Percentiles rank a stretch among this genome's conserved stretches.
These are phyloP conservation scores for Sarocladium strictum DNA, from an alignment of 2,329 filamentous ascomycete species.

Conservation along the genomic window DNA sequence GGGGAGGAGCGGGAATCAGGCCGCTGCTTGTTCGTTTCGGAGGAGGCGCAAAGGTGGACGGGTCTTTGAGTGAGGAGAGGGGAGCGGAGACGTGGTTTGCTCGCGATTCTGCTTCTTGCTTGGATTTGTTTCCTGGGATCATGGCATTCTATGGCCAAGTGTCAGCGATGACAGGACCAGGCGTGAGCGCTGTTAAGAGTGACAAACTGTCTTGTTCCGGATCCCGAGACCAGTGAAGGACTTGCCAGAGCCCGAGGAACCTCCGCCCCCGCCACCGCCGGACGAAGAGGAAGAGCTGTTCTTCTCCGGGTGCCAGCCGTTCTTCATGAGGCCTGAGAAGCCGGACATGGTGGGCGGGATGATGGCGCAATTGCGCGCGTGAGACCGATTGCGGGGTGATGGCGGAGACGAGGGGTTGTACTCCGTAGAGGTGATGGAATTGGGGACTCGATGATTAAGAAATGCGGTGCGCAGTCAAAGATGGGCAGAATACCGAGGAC, in stretches of 20 bases:
- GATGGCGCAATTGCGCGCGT: not conserved
- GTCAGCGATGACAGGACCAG: conserved; percentile 1
- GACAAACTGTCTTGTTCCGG: conserved; percentile 41
- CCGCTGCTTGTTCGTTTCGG: conserved; percentile 53
- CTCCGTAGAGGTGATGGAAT: not conserved
- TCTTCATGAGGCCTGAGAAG: conserved; percentile 33
- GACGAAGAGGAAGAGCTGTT: conserved; percentile 6
- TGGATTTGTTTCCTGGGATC: conserved; percentile 34
- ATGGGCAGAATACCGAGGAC: too few relatives aligned
- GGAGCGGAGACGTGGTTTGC: conserved; percentile 47
- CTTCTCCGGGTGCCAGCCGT: conserved; percentile 48
- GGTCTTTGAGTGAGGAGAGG: conserved; percentile 67
- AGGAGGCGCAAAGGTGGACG: conserved; percentile 71
- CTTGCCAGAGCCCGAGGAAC: conserved; percentile 13
- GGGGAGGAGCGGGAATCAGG: conserved; percentile 21
- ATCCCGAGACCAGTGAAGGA: conserved; percentile 24
- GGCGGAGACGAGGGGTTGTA: too few relatives aligned
- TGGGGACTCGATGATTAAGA: not conserved
- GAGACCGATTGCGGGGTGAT: not conserved
- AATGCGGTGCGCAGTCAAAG: too few relatives aligned
- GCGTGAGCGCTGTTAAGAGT: not conserved
- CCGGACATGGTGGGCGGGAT: conserved; percentile 7
- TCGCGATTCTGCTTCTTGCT: conserved; percentile 17
- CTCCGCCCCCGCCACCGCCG: not conserved
- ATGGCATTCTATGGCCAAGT: conserved; percentile 39